These are phyloP conservation scores for Yarrowia divulgata DNA, from an alignment of 805 yeast genomes.

Conservation along the genomic window DNA sequence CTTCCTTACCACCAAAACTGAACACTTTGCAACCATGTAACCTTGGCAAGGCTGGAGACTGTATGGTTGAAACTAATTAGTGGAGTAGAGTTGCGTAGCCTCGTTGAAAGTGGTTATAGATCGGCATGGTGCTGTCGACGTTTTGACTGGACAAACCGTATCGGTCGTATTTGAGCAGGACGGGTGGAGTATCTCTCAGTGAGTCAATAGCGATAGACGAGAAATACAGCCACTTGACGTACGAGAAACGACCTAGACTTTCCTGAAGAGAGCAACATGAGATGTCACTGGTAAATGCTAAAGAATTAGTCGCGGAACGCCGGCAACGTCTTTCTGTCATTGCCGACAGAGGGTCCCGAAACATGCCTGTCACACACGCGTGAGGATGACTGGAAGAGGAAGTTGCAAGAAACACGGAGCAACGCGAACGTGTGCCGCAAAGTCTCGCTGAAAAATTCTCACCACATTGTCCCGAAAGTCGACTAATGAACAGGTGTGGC, in stretches of 20 bases:
- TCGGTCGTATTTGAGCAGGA: slow-evolving; percentile 9
- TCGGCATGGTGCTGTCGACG: slow-evolving; percentile 3
- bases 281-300: background rate
- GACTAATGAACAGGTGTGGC: background rate
- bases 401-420: background rate
- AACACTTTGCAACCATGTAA: background rate
- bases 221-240: background rate
- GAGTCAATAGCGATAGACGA: background rate
- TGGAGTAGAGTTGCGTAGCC: slow-evolving; percentile 12
- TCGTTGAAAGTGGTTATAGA: slow-evolving; percentile 11
- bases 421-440: background rate
- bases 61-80: slow-evolving; percentile 10
- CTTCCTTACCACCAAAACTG: background rate
- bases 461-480: background rate
- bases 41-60: slow-evolving; percentile 1
- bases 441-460: background rate
- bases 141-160: slow-evolving; percentile 24
- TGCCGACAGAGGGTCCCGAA: background rate
- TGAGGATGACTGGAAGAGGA: background rate
- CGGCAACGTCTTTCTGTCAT: background rate
- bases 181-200: background rate
- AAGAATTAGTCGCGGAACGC: background rate
- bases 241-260: background rate
- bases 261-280: background rate
- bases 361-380: background rate